Evolutionary conservation across 1,284 basidiomycete species (phyloP).

Genomic region (Melampsora americana): DNA sequence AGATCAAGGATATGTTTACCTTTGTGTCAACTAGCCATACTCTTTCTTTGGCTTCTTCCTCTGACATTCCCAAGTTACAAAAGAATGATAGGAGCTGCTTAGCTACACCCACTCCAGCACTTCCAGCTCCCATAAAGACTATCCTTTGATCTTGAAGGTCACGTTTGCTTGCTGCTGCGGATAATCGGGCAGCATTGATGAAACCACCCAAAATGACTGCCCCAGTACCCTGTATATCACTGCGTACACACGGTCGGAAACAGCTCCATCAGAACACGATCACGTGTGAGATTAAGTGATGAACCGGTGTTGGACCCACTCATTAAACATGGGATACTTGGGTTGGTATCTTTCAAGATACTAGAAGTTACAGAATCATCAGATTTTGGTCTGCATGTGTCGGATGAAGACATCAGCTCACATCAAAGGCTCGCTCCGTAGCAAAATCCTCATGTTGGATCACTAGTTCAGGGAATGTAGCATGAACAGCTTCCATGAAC

Average conservation of each 20-base stretch:
- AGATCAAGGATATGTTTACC: slow-evolving; percentile 49
- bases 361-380: slow-evolving; percentile 48
- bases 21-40: slow-evolving; percentile 82
- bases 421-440: slow-evolving; percentile 52
- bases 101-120: slow-evolving; percentile 83
- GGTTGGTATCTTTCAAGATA: slow-evolving; percentile 73
- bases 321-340: slow-evolving; percentile 80
- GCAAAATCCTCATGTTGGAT: slow-evolving; percentile 55
- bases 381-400: not conserved
- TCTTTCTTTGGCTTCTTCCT: slow-evolving; percentile 70
- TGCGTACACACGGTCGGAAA: slow-evolving; percentile 9
- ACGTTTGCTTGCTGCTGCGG: slow-evolving; percentile 67
- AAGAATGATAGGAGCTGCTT: slow-evolving; percentile 86
- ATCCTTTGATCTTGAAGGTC: slow-evolving; percentile 75
- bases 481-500: slow-evolving; percentile 78
- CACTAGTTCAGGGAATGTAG: slow-evolving; percentile 69
- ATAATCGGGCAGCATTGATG: slow-evolving; percentile 77
- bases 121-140: slow-evolving; percentile 85
- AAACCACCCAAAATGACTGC: slow-evolving; percentile 88
- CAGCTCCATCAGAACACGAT: not conserved
- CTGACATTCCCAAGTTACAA: slow-evolving; percentile 67
- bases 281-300: not conserved
- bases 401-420: slow-evolving; percentile 1
- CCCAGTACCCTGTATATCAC: slow-evolving; percentile 67
- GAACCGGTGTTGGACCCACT: slow-evolving; percentile 52